These are phyloP conservation scores for Arthrocladium fulminans DNA, from an alignment of 2,329 filamentous ascomycete genomes.

Conservation along the genomic window DNA sequence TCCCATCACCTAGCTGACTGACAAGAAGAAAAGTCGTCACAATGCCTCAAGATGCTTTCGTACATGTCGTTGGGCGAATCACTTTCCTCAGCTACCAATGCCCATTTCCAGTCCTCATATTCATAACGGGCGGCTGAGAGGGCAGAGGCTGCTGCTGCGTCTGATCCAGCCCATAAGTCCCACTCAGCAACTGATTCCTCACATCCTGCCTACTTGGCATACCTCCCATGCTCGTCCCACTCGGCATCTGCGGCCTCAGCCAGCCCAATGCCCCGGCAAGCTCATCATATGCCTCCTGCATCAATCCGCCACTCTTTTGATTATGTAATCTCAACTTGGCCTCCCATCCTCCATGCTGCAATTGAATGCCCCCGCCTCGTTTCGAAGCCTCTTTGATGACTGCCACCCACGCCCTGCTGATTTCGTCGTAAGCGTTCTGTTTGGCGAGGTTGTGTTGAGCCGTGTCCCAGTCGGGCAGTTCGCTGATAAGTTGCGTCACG, in stretches of 20 bases:
- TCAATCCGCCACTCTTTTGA: slow-evolving; percentile 69
- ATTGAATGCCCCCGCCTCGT: slow-evolving; percentile 75
- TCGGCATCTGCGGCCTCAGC: slow-evolving; percentile 49
- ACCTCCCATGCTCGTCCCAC: slow-evolving; percentile 25
- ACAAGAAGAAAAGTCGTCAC: background rate
- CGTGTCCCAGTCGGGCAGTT: slow-evolving; percentile 82
- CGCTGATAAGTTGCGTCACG: slow-evolving; percentile 81
- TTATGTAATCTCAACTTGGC: slow-evolving; percentile 80
- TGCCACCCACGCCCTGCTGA: slow-evolving; percentile 83
- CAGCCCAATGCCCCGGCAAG: slow-evolving; percentile 68
- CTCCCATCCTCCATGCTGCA: slow-evolving; percentile 90
- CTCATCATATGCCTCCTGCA: slow-evolving; percentile 70
- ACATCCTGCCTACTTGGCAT: slow-evolving; percentile 36
- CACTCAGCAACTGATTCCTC: slow-evolving; percentile 48
- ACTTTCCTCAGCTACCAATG: background rate
- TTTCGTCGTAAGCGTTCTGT: slow-evolving; percentile 91
- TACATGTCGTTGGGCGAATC: too few species aligned
- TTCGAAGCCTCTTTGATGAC: slow-evolving; percentile 88
- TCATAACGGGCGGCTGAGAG: slow-evolving; percentile 1
- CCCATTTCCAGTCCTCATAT: slow-evolving; percentile 6
- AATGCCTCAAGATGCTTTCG: background rate
- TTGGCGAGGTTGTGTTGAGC: slow-evolving; percentile 86
- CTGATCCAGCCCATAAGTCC: slow-evolving; percentile 43
- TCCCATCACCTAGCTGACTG: background rate
- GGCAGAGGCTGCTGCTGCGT: background rate